phyloP scores from a whole-genome alignment of 2,329 filamentous ascomycete genomes.

The Madurella mycetomatis region DNA sequence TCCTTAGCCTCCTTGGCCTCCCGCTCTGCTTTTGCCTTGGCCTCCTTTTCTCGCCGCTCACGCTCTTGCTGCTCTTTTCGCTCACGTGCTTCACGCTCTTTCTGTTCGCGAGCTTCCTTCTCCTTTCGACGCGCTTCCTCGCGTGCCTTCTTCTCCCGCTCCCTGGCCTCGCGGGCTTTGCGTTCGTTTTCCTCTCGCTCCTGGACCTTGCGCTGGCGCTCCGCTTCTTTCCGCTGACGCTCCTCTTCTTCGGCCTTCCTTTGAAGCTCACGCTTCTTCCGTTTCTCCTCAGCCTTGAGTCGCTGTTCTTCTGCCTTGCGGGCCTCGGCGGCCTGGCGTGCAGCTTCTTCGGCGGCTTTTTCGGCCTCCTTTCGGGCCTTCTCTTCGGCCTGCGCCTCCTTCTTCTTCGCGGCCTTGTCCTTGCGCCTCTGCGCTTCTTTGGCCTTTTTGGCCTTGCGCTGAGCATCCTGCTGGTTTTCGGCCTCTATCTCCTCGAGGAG shows the following conservation, averaged over 20 bases:
- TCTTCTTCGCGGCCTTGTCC: slow-evolving; percentile 86
- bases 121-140: slow-evolving; percentile 68
- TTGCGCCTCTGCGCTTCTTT: slow-evolving; percentile 94
- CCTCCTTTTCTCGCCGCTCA: slow-evolving; percentile 59
- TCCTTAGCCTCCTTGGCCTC: slow-evolving; percentile 45
- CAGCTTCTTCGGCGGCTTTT: slow-evolving; percentile 81
- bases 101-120: slow-evolving; percentile 72
- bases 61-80: slow-evolving; percentile 73
- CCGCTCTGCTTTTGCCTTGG: slow-evolving; percentile 53
- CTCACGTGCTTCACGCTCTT: slow-evolving; percentile 73
- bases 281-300: slow-evolving; percentile 80
- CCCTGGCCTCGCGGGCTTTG: slow-evolving; percentile 74
- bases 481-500: slow-evolving; percentile 88
- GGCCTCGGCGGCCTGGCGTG: slow-evolving; percentile 71
- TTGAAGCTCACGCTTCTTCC: slow-evolving; percentile 85
- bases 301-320: slow-evolving; percentile 76
- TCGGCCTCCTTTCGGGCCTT: slow-evolving; percentile 84
- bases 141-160: slow-evolving; percentile 76
- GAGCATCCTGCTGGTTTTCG: slow-evolving; percentile 69
- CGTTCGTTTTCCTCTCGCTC: slow-evolving; percentile 86
- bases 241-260: slow-evolving; percentile 90
- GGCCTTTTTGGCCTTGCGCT: slow-evolving; percentile 87
- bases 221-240: slow-evolving; percentile 75
- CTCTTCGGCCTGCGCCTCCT: slow-evolving; percentile 84
- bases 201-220: slow-evolving; percentile 71